phyloP scores from a whole-genome alignment of 116 monocot species.

The Iris pallida region DNA sequence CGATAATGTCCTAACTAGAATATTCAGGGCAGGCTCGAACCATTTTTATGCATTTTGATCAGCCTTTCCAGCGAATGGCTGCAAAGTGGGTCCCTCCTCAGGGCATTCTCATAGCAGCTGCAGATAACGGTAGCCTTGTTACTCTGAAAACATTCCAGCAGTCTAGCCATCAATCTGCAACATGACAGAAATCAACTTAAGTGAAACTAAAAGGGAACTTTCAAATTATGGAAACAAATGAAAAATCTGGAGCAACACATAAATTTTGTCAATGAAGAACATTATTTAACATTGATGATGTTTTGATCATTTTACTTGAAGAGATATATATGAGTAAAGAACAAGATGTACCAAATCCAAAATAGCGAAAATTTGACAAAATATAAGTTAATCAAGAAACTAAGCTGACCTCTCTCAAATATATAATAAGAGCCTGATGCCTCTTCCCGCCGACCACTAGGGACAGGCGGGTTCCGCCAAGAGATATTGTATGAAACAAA shows the following conservation, averaged over 20 bases:
- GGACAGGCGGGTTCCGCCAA: no score
- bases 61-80: constrained; percentile 53
- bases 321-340: no score
- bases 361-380: no score
- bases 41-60: constrained; percentile 56
- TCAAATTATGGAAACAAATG: background rate
- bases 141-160: constrained; percentile 51
- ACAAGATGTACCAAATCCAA: no score
- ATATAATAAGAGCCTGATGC: no score
- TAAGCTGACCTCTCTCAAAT: no score
- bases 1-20: background rate
- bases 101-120: constrained; percentile 51
- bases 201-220: background rate
- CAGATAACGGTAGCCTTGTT: constrained; percentile 31
- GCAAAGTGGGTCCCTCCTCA: constrained; percentile 59
- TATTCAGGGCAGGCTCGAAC: constrained; percentile 16
- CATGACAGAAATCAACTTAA: constrained; percentile 4
- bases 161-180: constrained; percentile 55
- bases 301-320: background rate
- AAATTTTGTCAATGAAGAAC: background rate
- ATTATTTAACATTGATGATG: background rate
- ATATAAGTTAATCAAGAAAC: no score
- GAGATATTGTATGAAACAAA: no score
- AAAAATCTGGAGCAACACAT: background rate
- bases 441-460: no score